Base-by-base conservation (phyloP, 257 asterid genomes). In the Fraxinus excelsior region DNA sequence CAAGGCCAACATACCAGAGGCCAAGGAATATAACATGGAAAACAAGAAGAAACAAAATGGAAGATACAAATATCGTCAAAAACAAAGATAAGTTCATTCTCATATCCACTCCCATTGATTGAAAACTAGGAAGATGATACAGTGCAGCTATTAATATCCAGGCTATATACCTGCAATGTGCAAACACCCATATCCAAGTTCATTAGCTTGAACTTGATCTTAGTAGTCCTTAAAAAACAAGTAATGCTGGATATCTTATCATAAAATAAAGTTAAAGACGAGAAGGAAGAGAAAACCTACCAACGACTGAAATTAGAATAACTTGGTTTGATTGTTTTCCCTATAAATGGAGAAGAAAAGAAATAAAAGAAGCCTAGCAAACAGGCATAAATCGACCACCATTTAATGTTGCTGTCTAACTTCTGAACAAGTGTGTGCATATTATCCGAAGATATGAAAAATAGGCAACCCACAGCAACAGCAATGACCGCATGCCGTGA, bases 301-400 rank as follows among this genome's bases (percentile, higher is more conserved):
- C 99, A 92, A 42, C 97, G 93, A 79, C 99, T 96, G 86, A 96
- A 96, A 82, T 93, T 96, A 67, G 98, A 93, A 83, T 93, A 96
- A 88, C 96, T 93, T 42, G 99, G 99, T 82, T 93, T 93, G 83
- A 96, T 88, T 9, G 97, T 96, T 84, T 96, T 93, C 78, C 99
- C 98, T 34, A 96, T 89, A 80, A 93, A 96, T 6, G 99, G 98
- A 66, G 99, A 91, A 53, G 99, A 96, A 81, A 96, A 96, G 91
- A 93, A 96, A 82, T 96, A 96, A 91, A 96, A 96, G 91, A 93
- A 96, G 58, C 99, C 99, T 71, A 96, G 94, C 90, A 96, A 84
- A 80, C 99, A 96, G 34, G 94, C 98, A 42, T 96, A 96, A 95
- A 96, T 96, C 53, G 99, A 96, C 99, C 99, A 96, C 99, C 99